A percentile compares a stretch with the other conserved stretches of the same genome.
These are phyloP conservation scores for Citrullus amarus DNA, from an alignment of 306 rosid species.

Conservation along the genomic window DNA sequence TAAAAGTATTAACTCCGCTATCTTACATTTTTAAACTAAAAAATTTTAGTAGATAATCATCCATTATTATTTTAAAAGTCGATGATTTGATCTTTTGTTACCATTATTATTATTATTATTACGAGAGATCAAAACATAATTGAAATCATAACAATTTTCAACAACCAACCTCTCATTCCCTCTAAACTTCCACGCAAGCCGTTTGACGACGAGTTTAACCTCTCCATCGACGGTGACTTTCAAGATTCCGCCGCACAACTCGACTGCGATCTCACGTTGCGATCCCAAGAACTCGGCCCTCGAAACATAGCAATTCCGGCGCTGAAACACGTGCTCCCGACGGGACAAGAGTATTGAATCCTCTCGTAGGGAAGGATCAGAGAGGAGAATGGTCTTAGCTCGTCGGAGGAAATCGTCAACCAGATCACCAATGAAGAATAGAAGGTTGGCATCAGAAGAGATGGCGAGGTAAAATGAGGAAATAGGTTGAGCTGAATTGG, in stretches of 20 bases:
- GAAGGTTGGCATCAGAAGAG: slow-evolving; percentile 24
- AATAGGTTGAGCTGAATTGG: slow-evolving; percentile 50
- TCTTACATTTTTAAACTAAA: too few relatives aligned
- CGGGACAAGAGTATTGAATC: slow-evolving; percentile 39
- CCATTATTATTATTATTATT: too few relatives aligned
- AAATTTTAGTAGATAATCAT: too few relatives aligned
- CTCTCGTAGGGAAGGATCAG: neutral
- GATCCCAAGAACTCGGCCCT: slow-evolving; percentile 34
- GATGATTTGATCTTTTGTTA: too few relatives aligned
- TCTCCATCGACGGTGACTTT: slow-evolving; percentile 52
- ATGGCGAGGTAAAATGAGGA: slow-evolving; percentile 57
- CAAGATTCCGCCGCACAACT: slow-evolving; percentile 37
- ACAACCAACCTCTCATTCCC: slow-evolving; percentile 48
- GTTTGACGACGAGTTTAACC: slow-evolving; percentile 36
- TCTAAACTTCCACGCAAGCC: slow-evolving; percentile 81
- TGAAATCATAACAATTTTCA: neutral
- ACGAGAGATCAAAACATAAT: too few relatives aligned
- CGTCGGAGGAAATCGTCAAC: slow-evolving; percentile 22
- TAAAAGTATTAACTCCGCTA: too few relatives aligned
- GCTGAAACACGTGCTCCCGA: slow-evolving; percentile 65
- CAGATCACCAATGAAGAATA: slow-evolving; percentile 60
- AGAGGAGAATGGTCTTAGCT: neutral
- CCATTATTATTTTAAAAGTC: too few relatives aligned
- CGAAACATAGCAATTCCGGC: slow-evolving; percentile 23
- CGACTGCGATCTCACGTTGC: slow-evolving; percentile 52